Evolutionary conservation across 2,329 filamentous ascomycete species (phyloP), one percentile per base, ranked within the genome.

Genomic region (Fusarium oligoseptatum): DNA sequence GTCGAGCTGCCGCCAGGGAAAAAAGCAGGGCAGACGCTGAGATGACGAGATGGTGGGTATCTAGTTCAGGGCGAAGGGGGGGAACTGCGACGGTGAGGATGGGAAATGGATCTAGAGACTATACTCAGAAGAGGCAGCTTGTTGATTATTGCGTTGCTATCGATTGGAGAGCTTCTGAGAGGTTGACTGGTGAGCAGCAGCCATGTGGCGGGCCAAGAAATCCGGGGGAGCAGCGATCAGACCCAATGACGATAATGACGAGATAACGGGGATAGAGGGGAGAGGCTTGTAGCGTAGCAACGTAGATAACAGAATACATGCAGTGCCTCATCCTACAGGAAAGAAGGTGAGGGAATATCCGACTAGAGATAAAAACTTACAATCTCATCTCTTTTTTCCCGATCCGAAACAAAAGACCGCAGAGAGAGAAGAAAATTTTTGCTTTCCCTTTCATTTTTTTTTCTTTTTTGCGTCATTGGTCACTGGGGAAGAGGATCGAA

Each of bases 391-490:
- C 50, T 7, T 39, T 36, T 39, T 36, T 32, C 32, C 32, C 24
- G 7, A 70, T 29, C 45, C 60, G 62, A 65, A 75, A 70, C 66
- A 52, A 62, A 52, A 45, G 63, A 58, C 32, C 34, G 58, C 58
- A 43, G 34, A 64, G 43, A 32, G 29, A 32, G 32, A 12, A 32
- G 4, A 67, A 72, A 72, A 69, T 37, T 72, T 72, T 60, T 69
- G 50, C 48, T 56, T 68, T 39, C 45, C 45, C 64, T 63, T 68
- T 43, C 29, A 64, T 74, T 74, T 71, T 65, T 64, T 60, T 67
- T 74, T 72, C 11, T 14, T 60, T 72, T 48, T 70, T 70, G 61
- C 22, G 52, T 34, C 63, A 75, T 73, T 73, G 69, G 72, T 57
- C 55, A 60, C 32, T 57, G 37, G n/a, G 36, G 50, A 75, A 56